phyloP scores from a whole-genome alignment of 2,329 filamentous ascomycete species.

The Colletotrichum navitas region DNA sequence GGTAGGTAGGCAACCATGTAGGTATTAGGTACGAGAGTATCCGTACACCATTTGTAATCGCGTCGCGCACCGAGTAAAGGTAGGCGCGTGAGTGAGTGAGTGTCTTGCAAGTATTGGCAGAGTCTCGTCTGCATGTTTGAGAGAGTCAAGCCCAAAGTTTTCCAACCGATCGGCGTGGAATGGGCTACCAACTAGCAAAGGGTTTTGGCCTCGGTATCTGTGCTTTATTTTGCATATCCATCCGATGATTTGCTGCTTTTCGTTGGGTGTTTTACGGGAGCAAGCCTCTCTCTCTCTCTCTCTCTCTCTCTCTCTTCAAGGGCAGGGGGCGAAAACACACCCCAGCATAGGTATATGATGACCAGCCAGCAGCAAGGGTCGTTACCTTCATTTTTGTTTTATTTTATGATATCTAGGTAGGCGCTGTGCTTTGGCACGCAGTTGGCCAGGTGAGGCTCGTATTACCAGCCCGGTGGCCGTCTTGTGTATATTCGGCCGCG shows the following conservation, averaged over 20 bases:
- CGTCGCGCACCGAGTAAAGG: neutral
- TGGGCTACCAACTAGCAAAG: constrained; percentile 25
- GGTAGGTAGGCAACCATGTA: neutral
- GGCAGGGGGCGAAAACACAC: neutral
- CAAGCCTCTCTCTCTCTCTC: constrained; percentile 1
- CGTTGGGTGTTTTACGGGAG: constrained; percentile 28
- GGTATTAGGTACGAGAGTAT: neutral
- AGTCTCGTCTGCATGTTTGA: constrained; percentile 8
- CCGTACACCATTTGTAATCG: neutral
- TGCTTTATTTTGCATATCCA: constrained; percentile 33
- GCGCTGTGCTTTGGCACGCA: constrained; percentile 23
- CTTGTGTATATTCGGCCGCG: constrained; percentile 16
- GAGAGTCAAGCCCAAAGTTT: constrained; percentile 24
- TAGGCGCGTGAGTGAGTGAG: constrained; percentile 1
- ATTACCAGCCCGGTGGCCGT: constrained; percentile 6
- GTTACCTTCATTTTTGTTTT: neutral
- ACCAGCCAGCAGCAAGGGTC: neutral
- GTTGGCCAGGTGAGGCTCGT: constrained; percentile 20
- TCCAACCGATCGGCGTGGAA: constrained; percentile 19
- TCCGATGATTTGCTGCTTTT: constrained; percentile 28
- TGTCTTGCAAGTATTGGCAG: constrained; percentile 29
- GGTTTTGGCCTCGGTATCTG: constrained; percentile 23
- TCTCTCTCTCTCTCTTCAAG: neutral
- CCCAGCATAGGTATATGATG: neutral
- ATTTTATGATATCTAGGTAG: too few species aligned